Percentiles rank a stretch among this genome's conserved stretches.
These are phyloP conservation scores for Nyctanthes arbortristis DNA, from an alignment of 257 asterid species.

Conservation along the genomic window DNA sequence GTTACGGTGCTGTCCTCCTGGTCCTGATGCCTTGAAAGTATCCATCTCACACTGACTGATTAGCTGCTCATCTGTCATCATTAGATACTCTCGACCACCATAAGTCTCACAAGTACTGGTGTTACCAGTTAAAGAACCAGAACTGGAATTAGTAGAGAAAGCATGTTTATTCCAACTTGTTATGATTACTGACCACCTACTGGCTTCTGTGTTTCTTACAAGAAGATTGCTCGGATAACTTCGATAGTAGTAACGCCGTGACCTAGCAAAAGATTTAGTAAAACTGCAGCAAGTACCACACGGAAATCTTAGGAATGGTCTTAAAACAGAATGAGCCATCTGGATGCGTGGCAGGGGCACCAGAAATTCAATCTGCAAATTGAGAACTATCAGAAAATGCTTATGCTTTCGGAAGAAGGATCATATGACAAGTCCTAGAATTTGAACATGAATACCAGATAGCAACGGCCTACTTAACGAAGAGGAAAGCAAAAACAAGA, in stretches of 20 bases:
- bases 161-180: slow-evolving; percentile 19
- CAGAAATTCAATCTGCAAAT: slow-evolving; percentile 22
- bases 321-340: slow-evolving; percentile 50
- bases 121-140: slow-evolving; percentile 24
- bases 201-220: slow-evolving; percentile 18
- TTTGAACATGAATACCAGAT: neutral
- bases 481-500: slow-evolving; percentile 4
- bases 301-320: slow-evolving; percentile 44
- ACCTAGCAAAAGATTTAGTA: slow-evolving; percentile 28
- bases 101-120: slow-evolving; percentile 15
- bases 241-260: slow-evolving; percentile 19
- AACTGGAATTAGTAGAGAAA: slow-evolving; percentile 32
- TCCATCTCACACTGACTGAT: slow-evolving; percentile 83
- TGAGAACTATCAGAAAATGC: slow-evolving; percentile 1
- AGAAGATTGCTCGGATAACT: slow-evolving; percentile 18
- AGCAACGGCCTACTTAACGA: neutral
- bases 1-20: slow-evolving; percentile 99
- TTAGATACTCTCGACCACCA: slow-evolving; percentile 59
- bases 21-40: slow-evolving; percentile 87
- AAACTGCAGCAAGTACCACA: slow-evolving; percentile 24
- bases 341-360: slow-evolving; percentile 16
- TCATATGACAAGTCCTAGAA: slow-evolving; percentile 1
- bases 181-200: slow-evolving; percentile 20
- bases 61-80: slow-evolving; percentile 77
- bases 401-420: neutral